These are phyloP conservation scores for Wickerhamiella infanticola DNA, from an alignment of 1,139 yeast genomes.

Conservation along the genomic window DNA sequence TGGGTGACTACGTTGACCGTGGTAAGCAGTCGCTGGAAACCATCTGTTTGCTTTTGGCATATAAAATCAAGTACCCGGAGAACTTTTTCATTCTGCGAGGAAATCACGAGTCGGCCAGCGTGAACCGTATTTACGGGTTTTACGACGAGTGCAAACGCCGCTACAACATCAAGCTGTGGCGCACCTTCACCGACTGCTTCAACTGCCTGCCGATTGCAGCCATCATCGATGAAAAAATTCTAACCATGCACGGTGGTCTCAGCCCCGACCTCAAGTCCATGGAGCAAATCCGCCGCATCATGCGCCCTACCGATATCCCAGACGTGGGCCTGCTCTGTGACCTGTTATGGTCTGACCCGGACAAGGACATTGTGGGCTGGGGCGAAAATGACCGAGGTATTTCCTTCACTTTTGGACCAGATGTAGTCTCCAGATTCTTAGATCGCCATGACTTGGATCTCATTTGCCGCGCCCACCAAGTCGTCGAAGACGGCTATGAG, in stretches of 20 bases:
- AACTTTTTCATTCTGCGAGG: constrained; percentile 87
- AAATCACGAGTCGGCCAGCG: constrained; percentile 94
- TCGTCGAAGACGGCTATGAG: constrained; percentile 97
- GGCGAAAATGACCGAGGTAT: constrained; percentile 97
- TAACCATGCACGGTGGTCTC: constrained; percentile 97
- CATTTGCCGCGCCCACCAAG: constrained; percentile 96
- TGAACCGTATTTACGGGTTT: constrained; percentile 92
- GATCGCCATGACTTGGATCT: constrained; percentile 96
- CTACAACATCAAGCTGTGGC: constrained; percentile 94
- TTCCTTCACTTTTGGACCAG: constrained; percentile 94
- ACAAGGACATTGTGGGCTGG: constrained; percentile 96
- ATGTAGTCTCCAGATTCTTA: constrained; percentile 82
- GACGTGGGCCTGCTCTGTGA: constrained; percentile 93
- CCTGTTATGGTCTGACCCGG: constrained; percentile 96
- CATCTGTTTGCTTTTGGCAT: constrained; percentile 79
- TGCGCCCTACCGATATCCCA: constrained; percentile 98
- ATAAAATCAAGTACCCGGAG: constrained; percentile 94
- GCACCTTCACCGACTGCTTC: constrained; percentile 94
- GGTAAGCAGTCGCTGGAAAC: constrained; percentile 95
- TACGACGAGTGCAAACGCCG: constrained; percentile 96
- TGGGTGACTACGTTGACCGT: constrained; percentile 96
- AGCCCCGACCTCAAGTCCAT: constrained; percentile 92
- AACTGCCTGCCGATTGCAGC: constrained; percentile 98
- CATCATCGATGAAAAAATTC: constrained; percentile 90
- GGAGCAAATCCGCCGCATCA: constrained; percentile 96